phyloP scores from a whole-genome alignment of 768 basidiomycete genomes.

The Postia placenta region DNA sequence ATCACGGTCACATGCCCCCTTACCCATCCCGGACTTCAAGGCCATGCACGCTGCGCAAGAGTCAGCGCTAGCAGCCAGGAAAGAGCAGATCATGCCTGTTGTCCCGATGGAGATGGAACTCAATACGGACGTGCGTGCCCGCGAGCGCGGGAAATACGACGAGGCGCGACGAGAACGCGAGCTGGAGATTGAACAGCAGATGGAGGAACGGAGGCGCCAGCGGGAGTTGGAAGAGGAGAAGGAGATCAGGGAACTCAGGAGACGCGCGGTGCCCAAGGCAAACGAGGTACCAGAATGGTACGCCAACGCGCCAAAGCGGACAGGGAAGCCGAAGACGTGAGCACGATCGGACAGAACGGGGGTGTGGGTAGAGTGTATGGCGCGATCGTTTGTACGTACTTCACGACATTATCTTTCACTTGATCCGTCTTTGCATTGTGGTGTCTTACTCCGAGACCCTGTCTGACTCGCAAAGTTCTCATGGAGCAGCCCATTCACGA shows the following conservation, averaged over 20 bases:
- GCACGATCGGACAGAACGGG: neutral
- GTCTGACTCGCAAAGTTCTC: neutral
- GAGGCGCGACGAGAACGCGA: conserved; percentile 51
- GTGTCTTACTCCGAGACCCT: neutral
- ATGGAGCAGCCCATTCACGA: neutral
- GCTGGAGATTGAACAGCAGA: conserved; percentile 39
- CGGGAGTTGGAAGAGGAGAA: conserved; percentile 51
- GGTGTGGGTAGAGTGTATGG: neutral
- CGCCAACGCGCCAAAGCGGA: conserved; percentile 57
- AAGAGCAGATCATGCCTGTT: conserved; percentile 41
- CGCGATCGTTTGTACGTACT: neutral
- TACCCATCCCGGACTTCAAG: conserved; percentile 48
- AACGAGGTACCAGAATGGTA: conserved; percentile 78
- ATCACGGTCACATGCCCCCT: conserved; percentile 19
- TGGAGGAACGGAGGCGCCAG: conserved; percentile 41
- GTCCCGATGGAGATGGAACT: conserved; percentile 43
- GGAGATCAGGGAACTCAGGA: conserved; percentile 56
- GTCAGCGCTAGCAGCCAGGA: conserved; percentile 32
- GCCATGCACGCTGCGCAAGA: conserved; percentile 45
- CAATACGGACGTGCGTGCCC: conserved; percentile 49
- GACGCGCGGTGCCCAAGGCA: conserved; percentile 59
- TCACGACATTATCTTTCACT: neutral
- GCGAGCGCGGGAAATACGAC: conserved; percentile 62
- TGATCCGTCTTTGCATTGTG: neutral
- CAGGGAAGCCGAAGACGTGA: conserved; percentile 20